A percentile compares a stretch with the other conserved stretches of the same genome.
Conservation (phyloP, 73 alveolate species). For the Loxodes magnus region DNA sequence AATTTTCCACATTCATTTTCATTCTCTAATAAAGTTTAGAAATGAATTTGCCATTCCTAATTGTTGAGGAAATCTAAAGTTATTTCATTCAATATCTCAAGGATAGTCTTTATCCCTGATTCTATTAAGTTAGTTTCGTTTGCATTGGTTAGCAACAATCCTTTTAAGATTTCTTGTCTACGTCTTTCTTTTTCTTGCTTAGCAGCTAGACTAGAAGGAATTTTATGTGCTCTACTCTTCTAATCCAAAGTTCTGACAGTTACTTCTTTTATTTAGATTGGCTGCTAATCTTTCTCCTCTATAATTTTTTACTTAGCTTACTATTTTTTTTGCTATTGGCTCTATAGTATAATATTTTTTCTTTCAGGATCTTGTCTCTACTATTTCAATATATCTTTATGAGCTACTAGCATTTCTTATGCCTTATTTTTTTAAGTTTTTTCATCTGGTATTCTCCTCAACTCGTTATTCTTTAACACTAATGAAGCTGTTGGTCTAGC, state of each 20-base stretch:
- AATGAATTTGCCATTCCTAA: too few relatives aligned
- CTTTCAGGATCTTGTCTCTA: constrained; percentile 13
- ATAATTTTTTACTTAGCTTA: background rate
- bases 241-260: constrained; percentile 9
- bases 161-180: too few relatives aligned
- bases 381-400: background rate
- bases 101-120: too few relatives aligned
- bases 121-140: too few relatives aligned
- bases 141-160: too few relatives aligned
- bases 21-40: too few relatives aligned
- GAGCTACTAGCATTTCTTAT: background rate
- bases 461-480: background rate
- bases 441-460: constrained; percentile 3
- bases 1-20: too few relatives aligned
- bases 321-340: background rate
- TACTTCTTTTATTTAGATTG: constrained; percentile 1
- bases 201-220: background rate
- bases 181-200: too few relatives aligned
- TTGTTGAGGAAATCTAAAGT: too few relatives aligned
- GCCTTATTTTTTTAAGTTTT: constrained; percentile 1
- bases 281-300: background rate
- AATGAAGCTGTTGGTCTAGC: constrained; percentile 9
- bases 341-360: background rate
- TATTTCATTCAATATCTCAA: too few relatives aligned
- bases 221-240: constrained; percentile 8